Evolutionary conservation across 495 filamentous ascomycete species (phyloP), one percentile per base, ranked within the genome.

Genomic region (Talaromyces thailandensis): DNA sequence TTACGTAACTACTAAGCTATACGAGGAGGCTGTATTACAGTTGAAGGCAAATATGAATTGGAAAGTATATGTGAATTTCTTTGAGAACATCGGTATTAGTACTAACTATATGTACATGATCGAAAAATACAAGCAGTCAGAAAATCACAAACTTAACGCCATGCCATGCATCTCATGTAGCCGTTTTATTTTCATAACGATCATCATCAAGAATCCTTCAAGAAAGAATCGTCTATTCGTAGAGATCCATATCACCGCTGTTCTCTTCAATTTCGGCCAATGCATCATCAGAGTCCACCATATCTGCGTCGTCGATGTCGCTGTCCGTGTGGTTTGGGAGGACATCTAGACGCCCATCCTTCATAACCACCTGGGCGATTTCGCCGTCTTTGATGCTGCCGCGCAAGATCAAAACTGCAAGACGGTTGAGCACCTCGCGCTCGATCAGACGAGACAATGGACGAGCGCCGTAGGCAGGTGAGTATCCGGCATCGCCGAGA

Each of bases 361-460:
- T 84, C 69, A 97, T 76, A 35, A 90, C 84, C 37, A 97, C 91
- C 24, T 81, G 77, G 3, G 93, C 94, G 2, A 72, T 69, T 75
- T 98, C 94, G 24, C 92, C 92, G 69, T 98, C 93, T 65, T 79
- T 82, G 70, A 98, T 87, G 45, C 81, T 84, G 57, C 92, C 92
- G 32, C 92, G 82, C 14, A 98, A 83, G 57, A 98, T 91, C 60
- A 96, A 80, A 25, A 98, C 87, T 0, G 94, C 94, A 60, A 98
- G 76, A 32, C 87, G 87, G 73, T 98, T 98, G 64, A 98, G 84
- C 29, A 98, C 89, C 73, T 98, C 94, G 73, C 92, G 91, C 78
- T 98, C 79, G 64, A 98, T 95, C 65, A 98, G 82, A 37, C 94
- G 82, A 40, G 85, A 85, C 6, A 98, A 77, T 23, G 94, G 94